A percentile compares a stretch with the other conserved stretches of the same genome.
Evolutionary conservation across 164 flowering plant genomes (phyloP).

Genomic region (Kalanchoe fedtschenkoi): DNA sequence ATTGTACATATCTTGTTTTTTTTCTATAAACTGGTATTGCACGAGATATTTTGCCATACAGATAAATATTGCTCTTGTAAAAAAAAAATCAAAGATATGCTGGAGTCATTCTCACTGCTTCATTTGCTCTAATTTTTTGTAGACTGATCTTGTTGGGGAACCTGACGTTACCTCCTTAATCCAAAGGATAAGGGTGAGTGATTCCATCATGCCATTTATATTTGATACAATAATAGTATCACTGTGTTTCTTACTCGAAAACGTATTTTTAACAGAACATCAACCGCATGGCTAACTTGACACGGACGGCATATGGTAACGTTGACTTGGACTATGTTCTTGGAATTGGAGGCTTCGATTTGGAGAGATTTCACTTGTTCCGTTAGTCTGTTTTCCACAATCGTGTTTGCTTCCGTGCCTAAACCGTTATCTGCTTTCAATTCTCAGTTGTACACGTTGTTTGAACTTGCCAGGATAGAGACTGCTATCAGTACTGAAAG

Average conservation of each 20-base stretch:
- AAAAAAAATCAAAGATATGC: neutral
- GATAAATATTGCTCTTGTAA: too few relatives aligned
- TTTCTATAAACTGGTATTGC: too few relatives aligned
- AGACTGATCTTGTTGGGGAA: slow-evolving; percentile 93
- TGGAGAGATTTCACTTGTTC: slow-evolving; percentile 59
- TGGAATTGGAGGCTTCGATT: slow-evolving; percentile 96
- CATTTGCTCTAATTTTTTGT: slow-evolving; percentile 10
- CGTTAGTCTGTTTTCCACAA: too few relatives aligned
- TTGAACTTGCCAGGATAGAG: slow-evolving; percentile 10
- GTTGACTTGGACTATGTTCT: slow-evolving; percentile 97
- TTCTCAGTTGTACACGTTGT: neutral
- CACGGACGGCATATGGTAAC: slow-evolving; percentile 69
- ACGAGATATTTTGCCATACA: too few relatives aligned
- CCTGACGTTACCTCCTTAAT: slow-evolving; percentile 53
- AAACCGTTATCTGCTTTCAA: neutral
- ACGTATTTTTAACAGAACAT: slow-evolving; percentile 37
- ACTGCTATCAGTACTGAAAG: slow-evolving; percentile 51
- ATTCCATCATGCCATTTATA: slow-evolving; percentile 5
- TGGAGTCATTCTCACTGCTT: neutral
- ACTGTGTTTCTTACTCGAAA: neutral
- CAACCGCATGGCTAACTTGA: slow-evolving; percentile 69
- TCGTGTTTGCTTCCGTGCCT: neutral
- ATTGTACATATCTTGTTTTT: too few relatives aligned
- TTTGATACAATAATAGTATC: neutral
- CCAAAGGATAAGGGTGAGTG: slow-evolving; percentile 68